These are phyloP conservation scores for Coniochaeta sp. DNA, from an alignment of 2,329 filamentous ascomycete species.

Conservation along the genomic window DNA sequence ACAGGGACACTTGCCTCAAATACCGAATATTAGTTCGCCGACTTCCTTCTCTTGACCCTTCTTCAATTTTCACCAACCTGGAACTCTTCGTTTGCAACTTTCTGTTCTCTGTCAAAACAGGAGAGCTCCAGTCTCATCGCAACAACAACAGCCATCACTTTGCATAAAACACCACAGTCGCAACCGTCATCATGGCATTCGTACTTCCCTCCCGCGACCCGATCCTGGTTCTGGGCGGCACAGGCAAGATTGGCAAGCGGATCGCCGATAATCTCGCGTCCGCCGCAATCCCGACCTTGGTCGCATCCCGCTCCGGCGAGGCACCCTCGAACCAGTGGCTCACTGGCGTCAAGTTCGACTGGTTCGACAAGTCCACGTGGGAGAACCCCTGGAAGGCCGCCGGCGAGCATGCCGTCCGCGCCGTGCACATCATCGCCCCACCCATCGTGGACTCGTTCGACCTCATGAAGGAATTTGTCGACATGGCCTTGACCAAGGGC, in stretches of 20 bases:
- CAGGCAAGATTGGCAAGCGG: constrained; percentile 34
- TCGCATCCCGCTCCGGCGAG: constrained; percentile 30
- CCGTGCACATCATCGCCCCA: constrained; percentile 35
- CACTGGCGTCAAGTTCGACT: constrained; percentile 33
- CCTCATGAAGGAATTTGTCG: constrained; percentile 34
- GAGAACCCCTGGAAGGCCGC: constrained; percentile 20
- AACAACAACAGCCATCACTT: no score
- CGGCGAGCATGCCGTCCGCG: constrained; percentile 16
- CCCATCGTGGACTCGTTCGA: constrained; percentile 20
- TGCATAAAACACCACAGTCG: no score
- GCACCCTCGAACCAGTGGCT: constrained; percentile 1
- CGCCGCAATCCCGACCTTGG: constrained; percentile 20
- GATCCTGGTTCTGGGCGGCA: constrained; percentile 36
- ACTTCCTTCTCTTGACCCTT: no score
- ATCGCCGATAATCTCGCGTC: constrained; percentile 27
- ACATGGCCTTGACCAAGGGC: constrained; percentile 27
- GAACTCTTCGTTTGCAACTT: no score
- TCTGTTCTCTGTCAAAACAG: no score
- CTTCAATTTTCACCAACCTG: no score
- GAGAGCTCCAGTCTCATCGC: no score
- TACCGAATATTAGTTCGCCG: no score
- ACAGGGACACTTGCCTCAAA: no score
- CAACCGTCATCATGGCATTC: not conserved
- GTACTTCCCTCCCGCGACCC: constrained; percentile 1
- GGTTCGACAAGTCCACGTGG: constrained; percentile 34